A percentile compares a stretch with the other conserved stretches of the same genome.
phyloP scores from a whole-genome alignment of 148 eudicot genomes.

The Vaccinium darrowii region DNA sequence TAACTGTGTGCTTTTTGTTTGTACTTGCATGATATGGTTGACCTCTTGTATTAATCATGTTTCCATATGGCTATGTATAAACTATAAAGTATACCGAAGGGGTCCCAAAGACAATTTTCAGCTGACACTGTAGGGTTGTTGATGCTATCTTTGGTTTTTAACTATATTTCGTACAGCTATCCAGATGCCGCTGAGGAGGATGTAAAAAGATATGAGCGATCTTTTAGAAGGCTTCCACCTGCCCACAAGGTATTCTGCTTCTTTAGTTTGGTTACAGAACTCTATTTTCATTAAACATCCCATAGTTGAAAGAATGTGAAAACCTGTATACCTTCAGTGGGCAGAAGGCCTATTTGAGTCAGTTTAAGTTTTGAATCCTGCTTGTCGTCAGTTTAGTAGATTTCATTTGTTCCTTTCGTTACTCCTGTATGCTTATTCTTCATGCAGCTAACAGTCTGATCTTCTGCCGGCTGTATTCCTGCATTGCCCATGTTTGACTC shows the following conservation, averaged over 20 bases:
- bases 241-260: slow-evolving; percentile 69
- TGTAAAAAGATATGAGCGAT: slow-evolving; percentile 70
- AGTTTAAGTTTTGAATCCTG: neutral
- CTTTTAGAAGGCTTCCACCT: slow-evolving; percentile 69
- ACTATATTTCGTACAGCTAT: slow-evolving; percentile 50
- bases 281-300: neutral
- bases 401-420: neutral
- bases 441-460: neutral
- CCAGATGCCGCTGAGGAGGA: slow-evolving; percentile 93
- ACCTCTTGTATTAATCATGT: neutral
- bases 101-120: slow-evolving; percentile 8
- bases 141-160: neutral
- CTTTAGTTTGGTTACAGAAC: neutral
- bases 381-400: neutral
- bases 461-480: neutral
- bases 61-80: neutral
- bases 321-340: neutral
- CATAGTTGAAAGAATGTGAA: neutral
- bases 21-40: neutral
- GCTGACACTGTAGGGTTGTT: neutral
- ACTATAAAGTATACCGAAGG: neutral
- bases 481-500: neutral
- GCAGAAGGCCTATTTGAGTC: neutral
- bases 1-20: neutral
- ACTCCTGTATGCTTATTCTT: neutral